Evolutionary conservation across 345 rosid species (phyloP).

Genomic region (Aurinia saxatilis): DNA sequence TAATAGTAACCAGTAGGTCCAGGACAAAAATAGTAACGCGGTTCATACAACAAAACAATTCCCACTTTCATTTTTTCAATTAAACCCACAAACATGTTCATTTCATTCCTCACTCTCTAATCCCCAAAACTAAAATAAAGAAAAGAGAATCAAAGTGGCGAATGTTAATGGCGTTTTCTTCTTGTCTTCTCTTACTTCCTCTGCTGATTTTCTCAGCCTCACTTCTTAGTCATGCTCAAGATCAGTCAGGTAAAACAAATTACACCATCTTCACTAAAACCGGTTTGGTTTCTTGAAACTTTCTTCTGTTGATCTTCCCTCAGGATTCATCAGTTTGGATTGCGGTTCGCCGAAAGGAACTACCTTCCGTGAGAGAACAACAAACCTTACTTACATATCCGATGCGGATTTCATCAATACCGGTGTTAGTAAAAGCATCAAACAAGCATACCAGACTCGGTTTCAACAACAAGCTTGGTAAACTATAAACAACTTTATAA

Average conservation of each 20-base stretch:
- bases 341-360: constrained; percentile 32
- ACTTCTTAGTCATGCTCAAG: constrained; percentile 25
- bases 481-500: background rate
- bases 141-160: background rate
- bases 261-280: background rate
- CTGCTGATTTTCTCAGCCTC: constrained; percentile 5
- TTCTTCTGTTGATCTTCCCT: background rate
- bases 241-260: constrained; percentile 30
- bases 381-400: constrained; percentile 29
- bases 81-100: background rate
- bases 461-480: constrained; percentile 17
- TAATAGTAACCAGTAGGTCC: constrained; percentile 15
- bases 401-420: constrained; percentile 34
- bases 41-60: background rate
- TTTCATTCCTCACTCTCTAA: constrained; percentile 9
- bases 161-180: constrained; percentile 22
- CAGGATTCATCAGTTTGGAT: constrained; percentile 44
- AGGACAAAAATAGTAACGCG: constrained; percentile 17
- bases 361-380: constrained; percentile 17
- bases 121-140: background rate
- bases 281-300: background rate
- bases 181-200: constrained; percentile 16
- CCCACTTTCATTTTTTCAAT: constrained; percentile 10
- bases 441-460: background rate
- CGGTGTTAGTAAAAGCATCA: constrained; percentile 20